Conservation (phyloP, 306 rosid species). For the Ceratonia siliqua region DNA sequence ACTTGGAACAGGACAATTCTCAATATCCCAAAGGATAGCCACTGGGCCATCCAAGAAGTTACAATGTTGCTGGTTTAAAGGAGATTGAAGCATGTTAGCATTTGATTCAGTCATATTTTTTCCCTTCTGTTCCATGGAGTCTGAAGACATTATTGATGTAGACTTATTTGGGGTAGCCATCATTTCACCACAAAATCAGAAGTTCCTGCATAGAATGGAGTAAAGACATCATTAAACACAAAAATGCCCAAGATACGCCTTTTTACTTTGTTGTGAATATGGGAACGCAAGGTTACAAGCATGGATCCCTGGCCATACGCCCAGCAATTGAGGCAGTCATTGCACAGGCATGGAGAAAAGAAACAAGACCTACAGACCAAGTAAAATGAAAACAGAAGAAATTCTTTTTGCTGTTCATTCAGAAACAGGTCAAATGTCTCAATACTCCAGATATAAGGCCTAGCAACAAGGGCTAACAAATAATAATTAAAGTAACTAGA, state of each 20-base stretch:
- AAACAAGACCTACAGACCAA: conserved; percentile 1
- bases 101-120: conserved; percentile 49
- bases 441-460: neutral
- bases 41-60: conserved; percentile 70
- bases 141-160: conserved; percentile 40
- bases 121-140: conserved; percentile 57
- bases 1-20: conserved; percentile 90
- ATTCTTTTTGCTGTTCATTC: neutral
- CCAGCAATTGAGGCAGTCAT: neutral
- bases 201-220: conserved; percentile 43
- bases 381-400: neutral
- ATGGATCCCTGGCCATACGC: neutral
- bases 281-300: neutral
- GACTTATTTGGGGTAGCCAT: conserved; percentile 55
- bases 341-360: neutral
- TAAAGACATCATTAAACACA: conserved; percentile 30
- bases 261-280: neutral
- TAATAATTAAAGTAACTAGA: conserved; percentile 5
- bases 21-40: conserved; percentile 94
- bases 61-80: conserved; percentile 52
- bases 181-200: conserved; percentile 36
- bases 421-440: conserved; percentile 6
- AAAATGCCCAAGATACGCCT: conserved; percentile 17
- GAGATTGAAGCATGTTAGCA: conserved; percentile 47
- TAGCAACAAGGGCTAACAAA: neutral